Evolutionary conservation across 2,329 filamentous ascomycete species (phyloP), one percentile per base, ranked within the genome.

Genomic region (Dactylonectria macrodidyma): DNA sequence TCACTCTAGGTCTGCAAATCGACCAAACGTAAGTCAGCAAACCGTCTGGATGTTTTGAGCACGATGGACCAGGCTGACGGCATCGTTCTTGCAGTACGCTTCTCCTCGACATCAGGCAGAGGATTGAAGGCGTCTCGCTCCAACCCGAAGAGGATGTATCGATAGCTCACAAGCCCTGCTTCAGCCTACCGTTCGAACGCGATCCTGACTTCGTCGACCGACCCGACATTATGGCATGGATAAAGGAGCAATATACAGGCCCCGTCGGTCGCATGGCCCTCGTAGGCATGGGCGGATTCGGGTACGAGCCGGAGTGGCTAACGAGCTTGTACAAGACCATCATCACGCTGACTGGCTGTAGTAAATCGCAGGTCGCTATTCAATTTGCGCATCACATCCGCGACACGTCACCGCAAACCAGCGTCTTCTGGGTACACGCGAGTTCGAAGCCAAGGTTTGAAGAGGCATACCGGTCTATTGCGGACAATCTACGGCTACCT

Each of bases 251-350:
- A 64, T 77, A 71, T 41, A 64, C 63, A 10, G 44, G 68, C 12
- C 67, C 71, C 2, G 52, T 59, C 1, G 50, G 61, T 2, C 75
- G 77, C 1, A 71, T 79, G 6, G 78, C 78, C 3, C 74, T 82
- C 8, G 71, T 78, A 0, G 80, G 81, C 22, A 62, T 82, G 1
- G 80, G 80, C 5, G 79, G 81, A n/a, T 72, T 80, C 41, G 67
- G 81, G 61, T 70, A 64, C 8, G 22, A 38, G 3, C 48, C 6
- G 54, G 12, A 3, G 30, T 44, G 14, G 34, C 34, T 33, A 54
- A 54, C 10, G 14, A 67, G 12, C 51, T 50, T 24, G 24, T 5
- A 5, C 36, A 10, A 12, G 54, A 16, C 36, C 36, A 38, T 38
- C 36, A 38, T 38, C 1, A 10, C 33, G 22, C 65, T 71, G 1